These are phyloP conservation scores for Claviceps sp. DNA, from an alignment of 2,329 filamentous ascomycete species.

Conservation along the genomic window DNA sequence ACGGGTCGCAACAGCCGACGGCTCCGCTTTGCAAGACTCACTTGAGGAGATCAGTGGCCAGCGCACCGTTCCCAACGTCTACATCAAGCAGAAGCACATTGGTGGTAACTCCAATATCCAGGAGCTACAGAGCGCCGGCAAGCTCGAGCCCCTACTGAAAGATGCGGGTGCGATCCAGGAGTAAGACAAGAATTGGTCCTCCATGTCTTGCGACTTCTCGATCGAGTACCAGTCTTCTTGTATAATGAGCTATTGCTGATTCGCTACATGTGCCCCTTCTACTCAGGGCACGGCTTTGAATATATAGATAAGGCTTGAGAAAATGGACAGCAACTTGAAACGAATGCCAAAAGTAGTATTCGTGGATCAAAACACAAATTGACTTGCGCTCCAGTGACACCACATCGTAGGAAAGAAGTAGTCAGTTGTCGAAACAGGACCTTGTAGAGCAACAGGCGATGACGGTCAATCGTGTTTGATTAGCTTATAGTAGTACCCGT, in stretches of 20 bases:
- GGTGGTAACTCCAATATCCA: constrained; percentile 88
- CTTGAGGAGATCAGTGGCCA: constrained; percentile 71
- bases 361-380: not conserved
- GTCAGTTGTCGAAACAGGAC: too few relatives aligned
- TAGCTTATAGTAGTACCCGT: not conserved
- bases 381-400: not conserved
- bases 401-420: not conserved
- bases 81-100: constrained; percentile 81
- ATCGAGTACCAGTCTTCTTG: not conserved
- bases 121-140: constrained; percentile 34
- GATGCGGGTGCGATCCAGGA: constrained; percentile 29
- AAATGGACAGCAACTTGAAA: too few relatives aligned
- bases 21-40: constrained; percentile 67
- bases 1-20: constrained; percentile 49
- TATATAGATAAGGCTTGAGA: not conserved
- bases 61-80: constrained; percentile 89
- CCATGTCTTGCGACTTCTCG: not conserved
- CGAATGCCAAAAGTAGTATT: not conserved
- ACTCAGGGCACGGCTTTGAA: constrained; percentile 4
- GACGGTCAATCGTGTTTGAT: not conserved
- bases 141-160: constrained; percentile 28
- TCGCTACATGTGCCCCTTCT: not conserved
- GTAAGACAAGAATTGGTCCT: constrained; percentile 17
- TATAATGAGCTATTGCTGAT: constrained; percentile 2
- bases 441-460: too few relatives aligned